Evolutionary conservation across 306 rosid genomes (phyloP).

Genomic region (Ochetophila trinervis): DNA sequence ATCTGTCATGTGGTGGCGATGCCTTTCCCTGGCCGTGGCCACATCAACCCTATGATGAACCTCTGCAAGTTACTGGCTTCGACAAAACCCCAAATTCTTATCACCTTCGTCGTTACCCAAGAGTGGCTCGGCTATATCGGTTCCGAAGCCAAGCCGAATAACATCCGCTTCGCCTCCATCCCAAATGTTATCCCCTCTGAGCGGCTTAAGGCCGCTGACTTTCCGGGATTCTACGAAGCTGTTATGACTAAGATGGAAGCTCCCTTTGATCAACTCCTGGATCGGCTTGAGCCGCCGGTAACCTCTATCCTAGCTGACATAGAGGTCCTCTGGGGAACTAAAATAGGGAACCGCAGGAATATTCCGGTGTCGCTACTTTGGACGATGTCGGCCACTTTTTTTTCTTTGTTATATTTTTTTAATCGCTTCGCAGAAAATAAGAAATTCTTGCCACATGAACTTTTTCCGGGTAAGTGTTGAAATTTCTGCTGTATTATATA

Average conservation of each 20-base stretch:
- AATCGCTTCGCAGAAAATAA: constrained; percentile 30
- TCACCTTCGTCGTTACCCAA: constrained; percentile 55
- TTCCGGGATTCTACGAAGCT: constrained; percentile 44
- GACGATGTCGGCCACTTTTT: constrained; percentile 45
- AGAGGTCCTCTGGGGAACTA: constrained; percentile 34
- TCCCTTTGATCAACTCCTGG: constrained; percentile 43
- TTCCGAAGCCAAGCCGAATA: background rate
- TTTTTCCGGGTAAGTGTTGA: constrained; percentile 5
- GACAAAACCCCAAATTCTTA: constrained; percentile 15
- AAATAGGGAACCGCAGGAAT: constrained; percentile 33
- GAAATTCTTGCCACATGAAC: constrained; percentile 1
- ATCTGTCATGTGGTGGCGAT: constrained; percentile 13
- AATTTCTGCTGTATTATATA: no score
- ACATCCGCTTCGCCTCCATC: constrained; percentile 31
- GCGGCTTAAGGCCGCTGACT: constrained; percentile 31
- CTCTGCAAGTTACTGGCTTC: constrained; percentile 34
- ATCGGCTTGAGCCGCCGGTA: constrained; percentile 31
- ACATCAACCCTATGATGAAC: constrained; percentile 51
- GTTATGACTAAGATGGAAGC: constrained; percentile 46
- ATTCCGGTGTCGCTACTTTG: constrained; percentile 46
- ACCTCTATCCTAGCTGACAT: constrained; percentile 34
- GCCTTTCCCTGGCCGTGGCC: constrained; percentile 48
- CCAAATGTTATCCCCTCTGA: constrained; percentile 51
- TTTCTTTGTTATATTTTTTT: constrained; percentile 31
- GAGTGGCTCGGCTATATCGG: constrained; percentile 29